Conservation (phyloP, 163 green algal species). For the Chlamydomonas reinhardtii region DNA sequence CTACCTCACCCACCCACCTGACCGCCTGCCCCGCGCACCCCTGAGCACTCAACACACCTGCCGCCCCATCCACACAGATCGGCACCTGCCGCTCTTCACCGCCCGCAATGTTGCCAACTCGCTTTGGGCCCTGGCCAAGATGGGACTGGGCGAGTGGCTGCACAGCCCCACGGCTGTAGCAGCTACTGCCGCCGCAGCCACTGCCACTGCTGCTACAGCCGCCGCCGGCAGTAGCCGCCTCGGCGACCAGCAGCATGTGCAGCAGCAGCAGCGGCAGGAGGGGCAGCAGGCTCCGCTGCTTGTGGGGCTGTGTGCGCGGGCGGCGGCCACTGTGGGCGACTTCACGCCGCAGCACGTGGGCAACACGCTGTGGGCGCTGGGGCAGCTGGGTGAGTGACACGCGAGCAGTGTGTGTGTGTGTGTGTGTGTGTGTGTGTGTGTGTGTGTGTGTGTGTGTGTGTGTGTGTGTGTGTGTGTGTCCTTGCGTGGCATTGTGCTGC, state of each 20-base stretch:
- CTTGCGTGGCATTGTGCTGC: too few relatives aligned
- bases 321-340: not conserved
- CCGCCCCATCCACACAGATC: conserved; percentile 15
- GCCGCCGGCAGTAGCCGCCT: too few relatives aligned
- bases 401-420: not conserved
- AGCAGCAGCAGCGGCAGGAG: too few relatives aligned
- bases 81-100: conserved; percentile 29
- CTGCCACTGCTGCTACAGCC: too few relatives aligned
- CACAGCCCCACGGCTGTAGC: too few relatives aligned
- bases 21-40: not conserved
- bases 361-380: conserved; percentile 46
- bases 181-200: too few relatives aligned
- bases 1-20: not conserved
- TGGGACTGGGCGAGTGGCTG: not conserved
- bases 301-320: not conserved
- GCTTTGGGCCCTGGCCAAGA: conserved; percentile 42
- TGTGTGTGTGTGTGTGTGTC: too few relatives aligned
- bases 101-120: conserved; percentile 48
- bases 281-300: not conserved
- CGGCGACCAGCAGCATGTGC: too few relatives aligned
- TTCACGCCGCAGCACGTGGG: conserved; percentile 44
- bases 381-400: conserved; percentile 33
- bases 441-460: conserved; percentile 1
- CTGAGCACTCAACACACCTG: too few relatives aligned
- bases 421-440: conserved; percentile 16